phyloP scores from a whole-genome alignment of 2,329 filamentous ascomycete species.

The Colletotrichum viniferum region DNA sequence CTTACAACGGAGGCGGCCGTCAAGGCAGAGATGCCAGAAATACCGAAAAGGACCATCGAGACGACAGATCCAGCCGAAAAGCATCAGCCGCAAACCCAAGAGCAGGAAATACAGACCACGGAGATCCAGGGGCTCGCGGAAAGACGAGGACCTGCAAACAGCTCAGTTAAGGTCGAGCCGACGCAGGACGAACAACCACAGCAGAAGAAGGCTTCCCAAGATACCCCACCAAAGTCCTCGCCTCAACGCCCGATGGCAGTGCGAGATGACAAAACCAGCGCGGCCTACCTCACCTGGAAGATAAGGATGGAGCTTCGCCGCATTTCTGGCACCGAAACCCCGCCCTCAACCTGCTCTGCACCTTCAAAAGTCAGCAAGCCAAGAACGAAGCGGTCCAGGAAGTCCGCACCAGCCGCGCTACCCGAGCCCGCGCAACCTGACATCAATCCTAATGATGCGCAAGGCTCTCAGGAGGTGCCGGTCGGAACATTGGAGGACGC shows the following conservation, averaged over 20 bases:
- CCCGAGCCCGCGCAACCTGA: not conserved
- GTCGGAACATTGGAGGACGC: not conserved
- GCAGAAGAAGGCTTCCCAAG: not conserved
- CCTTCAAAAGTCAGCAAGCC: not conserved
- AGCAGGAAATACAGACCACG: not conserved
- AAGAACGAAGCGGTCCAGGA: slow-evolving; percentile 39
- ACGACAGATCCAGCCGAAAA: not conserved
- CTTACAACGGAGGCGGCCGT: not conserved
- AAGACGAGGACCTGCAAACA: not conserved
- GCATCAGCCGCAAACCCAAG: not conserved
- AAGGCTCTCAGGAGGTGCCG: not conserved
- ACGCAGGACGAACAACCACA: not conserved
- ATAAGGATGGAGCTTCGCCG: slow-evolving; percentile 43
- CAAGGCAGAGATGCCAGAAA: not conserved
- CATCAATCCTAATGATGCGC: not conserved
- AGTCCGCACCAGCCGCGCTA: slow-evolving; percentile 42
- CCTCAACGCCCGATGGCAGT: slow-evolving; percentile 43
- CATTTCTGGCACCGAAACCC: slow-evolving; percentile 30
- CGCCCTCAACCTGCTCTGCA: not conserved
- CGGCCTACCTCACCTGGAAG: slow-evolving; percentile 48
- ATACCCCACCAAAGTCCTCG: slow-evolving; percentile 21
- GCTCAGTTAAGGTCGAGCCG: not conserved
- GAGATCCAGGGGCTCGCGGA: not conserved
- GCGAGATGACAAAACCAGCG: slow-evolving; percentile 51
- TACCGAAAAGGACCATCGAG: not conserved